Evolutionary conservation across 2,329 filamentous ascomycete species (phyloP).

Genomic region (Fusarium concolor): DNA sequence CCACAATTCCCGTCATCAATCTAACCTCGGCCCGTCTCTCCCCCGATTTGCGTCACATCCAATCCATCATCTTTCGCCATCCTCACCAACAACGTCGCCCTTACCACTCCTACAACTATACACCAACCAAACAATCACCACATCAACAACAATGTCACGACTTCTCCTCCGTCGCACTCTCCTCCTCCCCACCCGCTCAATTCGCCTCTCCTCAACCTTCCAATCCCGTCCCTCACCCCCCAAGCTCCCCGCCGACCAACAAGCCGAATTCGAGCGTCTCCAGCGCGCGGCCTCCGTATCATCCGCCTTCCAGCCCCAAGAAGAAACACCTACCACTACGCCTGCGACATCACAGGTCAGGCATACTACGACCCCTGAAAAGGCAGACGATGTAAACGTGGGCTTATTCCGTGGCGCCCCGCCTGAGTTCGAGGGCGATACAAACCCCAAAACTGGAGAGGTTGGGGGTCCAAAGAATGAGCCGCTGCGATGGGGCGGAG

Average conservation of each 20-base stretch:
- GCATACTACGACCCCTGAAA: constrained; percentile 36
- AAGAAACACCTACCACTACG: constrained; percentile 34
- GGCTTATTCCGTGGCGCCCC: constrained; percentile 79
- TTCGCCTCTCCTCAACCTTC: constrained; percentile 54
- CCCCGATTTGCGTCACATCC: constrained; percentile 25
- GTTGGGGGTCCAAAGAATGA: constrained; percentile 98
- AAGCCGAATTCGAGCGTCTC: constrained; percentile 89
- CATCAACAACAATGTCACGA: constrained; percentile 32
- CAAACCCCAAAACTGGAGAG: constrained; percentile 94
- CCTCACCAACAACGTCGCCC: neutral
- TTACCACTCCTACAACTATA: neutral
- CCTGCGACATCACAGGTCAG: constrained; percentile 42
- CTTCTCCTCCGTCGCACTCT: constrained; percentile 35
- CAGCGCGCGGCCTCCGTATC: constrained; percentile 71
- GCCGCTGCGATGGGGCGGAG: constrained; percentile 84
- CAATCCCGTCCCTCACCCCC: constrained; percentile 75
- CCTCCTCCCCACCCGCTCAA: constrained; percentile 43
- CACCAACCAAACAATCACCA: neutral
- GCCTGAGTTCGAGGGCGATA: constrained; percentile 93
- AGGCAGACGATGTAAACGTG: constrained; percentile 61
- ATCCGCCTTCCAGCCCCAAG: constrained; percentile 55
- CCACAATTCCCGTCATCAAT: constrained; percentile 17
- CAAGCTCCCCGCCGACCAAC: constrained; percentile 86
- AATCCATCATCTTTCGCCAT: neutral
- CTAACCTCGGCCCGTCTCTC: constrained; percentile 39